Evolutionary conservation across 228 moss, liverwort and hornwort genomes (phyloP).

Genomic region (Sphagnum fallax): DNA sequence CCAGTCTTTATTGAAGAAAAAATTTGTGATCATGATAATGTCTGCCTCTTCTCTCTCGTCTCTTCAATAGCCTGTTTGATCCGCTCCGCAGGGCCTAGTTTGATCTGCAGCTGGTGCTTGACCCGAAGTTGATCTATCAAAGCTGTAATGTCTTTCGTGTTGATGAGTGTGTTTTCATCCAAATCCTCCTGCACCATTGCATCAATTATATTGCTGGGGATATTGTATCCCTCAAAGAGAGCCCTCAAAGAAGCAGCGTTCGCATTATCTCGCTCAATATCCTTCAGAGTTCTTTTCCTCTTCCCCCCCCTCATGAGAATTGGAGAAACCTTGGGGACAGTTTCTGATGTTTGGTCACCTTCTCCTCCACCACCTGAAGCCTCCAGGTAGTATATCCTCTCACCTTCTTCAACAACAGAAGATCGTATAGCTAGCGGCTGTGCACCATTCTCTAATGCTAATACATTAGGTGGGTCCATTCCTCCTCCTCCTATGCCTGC

Average conservation of each 20-base stretch:
- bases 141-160: slow-evolving; percentile 15
- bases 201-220: slow-evolving; percentile 15
- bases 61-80: slow-evolving; percentile 54
- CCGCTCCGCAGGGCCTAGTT: slow-evolving; percentile 48
- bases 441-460: slow-evolving; percentile 16
- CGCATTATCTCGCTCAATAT: slow-evolving; percentile 13
- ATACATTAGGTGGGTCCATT: slow-evolving; percentile 7
- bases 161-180: slow-evolving; percentile 17
- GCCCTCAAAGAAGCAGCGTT: slow-evolving; percentile 14
- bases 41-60: slow-evolving; percentile 29
- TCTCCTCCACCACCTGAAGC: slow-evolving; percentile 8
- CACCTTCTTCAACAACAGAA: slow-evolving; percentile 11
- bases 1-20: background rate
- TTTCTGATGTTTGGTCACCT: slow-evolving; percentile 19
- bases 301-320: slow-evolving; percentile 7
- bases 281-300: slow-evolving; percentile 17
- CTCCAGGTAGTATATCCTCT: slow-evolving; percentile 6
- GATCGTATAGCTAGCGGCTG: slow-evolving; percentile 11
- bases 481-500: slow-evolving; percentile 1
- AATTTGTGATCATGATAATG: background rate
- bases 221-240: slow-evolving; percentile 14
- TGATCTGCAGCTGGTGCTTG: slow-evolving; percentile 51
- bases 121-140: slow-evolving; percentile 44
- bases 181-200: slow-evolving; percentile 20
- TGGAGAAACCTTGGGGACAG: slow-evolving; percentile 15